Evolutionary conservation across 2,329 filamentous ascomycete species (phyloP).

Genomic region (Exophiala sideris): DNA sequence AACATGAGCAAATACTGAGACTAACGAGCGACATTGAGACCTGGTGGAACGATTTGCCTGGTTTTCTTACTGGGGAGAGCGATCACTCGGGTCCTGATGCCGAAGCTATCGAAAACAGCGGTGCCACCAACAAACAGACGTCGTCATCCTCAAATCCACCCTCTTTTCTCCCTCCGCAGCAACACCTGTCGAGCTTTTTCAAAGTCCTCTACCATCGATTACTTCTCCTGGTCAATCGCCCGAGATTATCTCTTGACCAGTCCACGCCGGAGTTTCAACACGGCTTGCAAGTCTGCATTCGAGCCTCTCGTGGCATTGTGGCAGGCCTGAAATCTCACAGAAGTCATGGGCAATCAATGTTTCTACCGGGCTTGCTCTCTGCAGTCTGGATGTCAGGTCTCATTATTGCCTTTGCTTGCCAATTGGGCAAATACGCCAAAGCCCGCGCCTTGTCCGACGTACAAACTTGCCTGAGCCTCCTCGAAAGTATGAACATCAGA

Average conservation of each 20-base stretch:
- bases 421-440: constrained; percentile 39
- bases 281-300: constrained; percentile 40
- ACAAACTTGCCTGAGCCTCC: constrained; percentile 32
- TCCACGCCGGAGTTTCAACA: constrained; percentile 40
- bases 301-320: constrained; percentile 39
- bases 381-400: constrained; percentile 43
- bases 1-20: constrained; percentile 36
- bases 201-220: constrained; percentile 42
- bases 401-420: constrained; percentile 41
- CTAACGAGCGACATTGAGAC: constrained; percentile 41
- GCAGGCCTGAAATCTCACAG: constrained; percentile 35
- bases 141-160: constrained; percentile 1
- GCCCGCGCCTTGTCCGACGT: constrained; percentile 38
- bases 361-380: constrained; percentile 40
- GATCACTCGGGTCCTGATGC: constrained; percentile 4
- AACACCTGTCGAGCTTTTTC: constrained; percentile 35
- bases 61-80: constrained; percentile 22
- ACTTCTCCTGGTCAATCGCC: constrained; percentile 39
- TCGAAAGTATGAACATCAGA: constrained; percentile 36
- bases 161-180: constrained; percentile 11
- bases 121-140: background rate
- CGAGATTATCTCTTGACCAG: constrained; percentile 38
- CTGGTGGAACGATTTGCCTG: constrained; percentile 42
- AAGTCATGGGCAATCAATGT: constrained; percentile 35
- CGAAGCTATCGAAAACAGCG: constrained; percentile 1